A percentile compares a stretch with the other conserved stretches of the same genome.
Conservation (phyloP, 257 asterid species). For the Nicotiana obtusifolia region DNA sequence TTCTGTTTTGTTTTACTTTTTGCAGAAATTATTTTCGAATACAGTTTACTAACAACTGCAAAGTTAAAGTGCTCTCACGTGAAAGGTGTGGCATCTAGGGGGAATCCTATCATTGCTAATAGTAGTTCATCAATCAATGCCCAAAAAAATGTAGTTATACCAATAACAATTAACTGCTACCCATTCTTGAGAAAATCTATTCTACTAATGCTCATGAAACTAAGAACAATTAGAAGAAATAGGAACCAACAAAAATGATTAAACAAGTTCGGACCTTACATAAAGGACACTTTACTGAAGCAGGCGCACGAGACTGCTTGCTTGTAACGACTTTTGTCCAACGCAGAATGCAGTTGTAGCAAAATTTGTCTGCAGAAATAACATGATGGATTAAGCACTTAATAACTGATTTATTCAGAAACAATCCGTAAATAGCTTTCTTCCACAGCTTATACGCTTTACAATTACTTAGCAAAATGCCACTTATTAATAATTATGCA, state of each 20-base stretch:
- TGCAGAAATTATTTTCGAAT: too few species aligned
- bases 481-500: background rate
- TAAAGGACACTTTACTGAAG: slow-evolving; percentile 60
- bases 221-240: background rate
- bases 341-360: slow-evolving; percentile 58
- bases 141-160: background rate
- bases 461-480: background rate
- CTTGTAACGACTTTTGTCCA: slow-evolving; percentile 54
- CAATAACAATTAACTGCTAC: background rate
- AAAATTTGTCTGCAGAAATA: slow-evolving; percentile 60
- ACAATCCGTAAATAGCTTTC: background rate
- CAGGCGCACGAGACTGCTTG: slow-evolving; percentile 28
- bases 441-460: background rate
- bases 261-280: slow-evolving; percentile 56
- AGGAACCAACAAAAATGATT: background rate
- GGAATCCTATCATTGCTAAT: background rate
- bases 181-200: background rate
- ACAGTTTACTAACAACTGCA: background rate
- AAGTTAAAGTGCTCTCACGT: background rate
- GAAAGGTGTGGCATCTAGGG: background rate
- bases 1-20: too few species aligned
- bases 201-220: background rate
- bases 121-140: background rate
- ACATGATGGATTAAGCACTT: slow-evolving; percentile 13
- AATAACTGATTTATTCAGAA: background rate